phyloP scores from a whole-genome alignment of 768 basidiomycete genomes.

The Panaeolus papilionaceus region DNA sequence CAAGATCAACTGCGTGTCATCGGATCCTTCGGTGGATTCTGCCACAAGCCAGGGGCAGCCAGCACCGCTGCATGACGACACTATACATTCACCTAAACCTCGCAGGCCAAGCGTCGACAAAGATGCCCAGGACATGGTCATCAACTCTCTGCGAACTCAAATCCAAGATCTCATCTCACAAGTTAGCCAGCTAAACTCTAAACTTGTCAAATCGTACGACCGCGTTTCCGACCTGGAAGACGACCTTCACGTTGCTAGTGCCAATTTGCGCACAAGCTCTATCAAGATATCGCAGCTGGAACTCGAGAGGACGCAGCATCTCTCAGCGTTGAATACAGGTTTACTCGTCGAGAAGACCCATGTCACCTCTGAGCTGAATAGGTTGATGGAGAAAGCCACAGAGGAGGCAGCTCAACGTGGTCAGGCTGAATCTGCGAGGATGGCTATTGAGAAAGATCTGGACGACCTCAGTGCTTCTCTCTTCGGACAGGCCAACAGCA shows the following conservation, averaged over 20 bases:
- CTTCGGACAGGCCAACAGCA: slow-evolving; percentile 93
- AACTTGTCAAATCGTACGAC: slow-evolving; percentile 92
- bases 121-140: slow-evolving; percentile 85
- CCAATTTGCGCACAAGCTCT: slow-evolving; percentile 62
- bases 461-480: slow-evolving; percentile 92
- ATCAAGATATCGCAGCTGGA: slow-evolving; percentile 82
- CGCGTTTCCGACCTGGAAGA: slow-evolving; percentile 94
- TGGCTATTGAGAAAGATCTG: slow-evolving; percentile 89
- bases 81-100: slow-evolving; percentile 13
- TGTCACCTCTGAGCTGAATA: slow-evolving; percentile 89
- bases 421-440: slow-evolving; percentile 84
- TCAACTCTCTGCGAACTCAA: slow-evolving; percentile 79
- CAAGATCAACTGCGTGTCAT: slow-evolving; percentile 13
- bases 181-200: slow-evolving; percentile 88
- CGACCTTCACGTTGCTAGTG: slow-evolving; percentile 72
- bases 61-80: slow-evolving; percentile 1
- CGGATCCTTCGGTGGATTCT: slow-evolving; percentile 6
- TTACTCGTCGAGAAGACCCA: slow-evolving; percentile 90
- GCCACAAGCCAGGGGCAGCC: slow-evolving; percentile 13
- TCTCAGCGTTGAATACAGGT: slow-evolving; percentile 90
- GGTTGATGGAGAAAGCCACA: slow-evolving; percentile 94
- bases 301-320: slow-evolving; percentile 84
- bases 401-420: slow-evolving; percentile 93
- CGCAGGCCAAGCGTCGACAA: slow-evolving; percentile 35
- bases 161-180: slow-evolving; percentile 89